These are phyloP conservation scores for Pseudogymnoascus sp. DNA, from an alignment of 2,329 filamentous ascomycete genomes.

Conservation along the genomic window DNA sequence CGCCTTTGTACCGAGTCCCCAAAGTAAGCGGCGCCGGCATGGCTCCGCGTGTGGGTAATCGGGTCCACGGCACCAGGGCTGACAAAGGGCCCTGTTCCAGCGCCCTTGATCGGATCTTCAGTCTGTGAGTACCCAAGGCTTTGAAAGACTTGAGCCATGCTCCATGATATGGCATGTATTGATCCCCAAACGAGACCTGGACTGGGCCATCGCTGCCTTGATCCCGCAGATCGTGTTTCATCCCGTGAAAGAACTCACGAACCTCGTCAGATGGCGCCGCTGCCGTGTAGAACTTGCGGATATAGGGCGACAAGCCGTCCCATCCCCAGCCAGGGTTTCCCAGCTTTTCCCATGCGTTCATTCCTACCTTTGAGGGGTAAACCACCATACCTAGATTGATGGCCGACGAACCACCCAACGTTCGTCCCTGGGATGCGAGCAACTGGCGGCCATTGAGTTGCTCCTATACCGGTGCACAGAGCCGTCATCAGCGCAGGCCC, in stretches of 20 bases:
- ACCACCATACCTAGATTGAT: conserved; percentile 30
- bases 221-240: conserved; percentile 6
- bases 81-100: conserved; percentile 27
- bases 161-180: conserved; percentile 10
- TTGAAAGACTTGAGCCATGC: conserved; percentile 14
- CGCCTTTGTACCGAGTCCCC: conserved; percentile 13
- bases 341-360: conserved; percentile 34
- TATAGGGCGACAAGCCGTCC: conserved; percentile 33
- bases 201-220: conserved; percentile 14
- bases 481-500: conserved; percentile 12
- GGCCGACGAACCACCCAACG: conserved; percentile 29
- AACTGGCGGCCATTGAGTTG: conserved; percentile 13
- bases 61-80: conserved; percentile 16
- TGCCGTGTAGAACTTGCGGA: conserved; percentile 30
- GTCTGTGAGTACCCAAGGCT: not conserved
- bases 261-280: conserved; percentile 10
- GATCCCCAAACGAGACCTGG: conserved; percentile 13
- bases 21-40: conserved; percentile 22
- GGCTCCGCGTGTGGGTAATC: conserved; percentile 16
- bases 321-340: conserved; percentile 37
- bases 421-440: conserved; percentile 19
- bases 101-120: conserved; percentile 12
- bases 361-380: conserved; percentile 21
- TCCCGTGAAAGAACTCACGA: not conserved
- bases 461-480: not conserved